Evolutionary conservation across 495 filamentous ascomycete genomes (phyloP).

Genomic region (Podospora sp.): DNA sequence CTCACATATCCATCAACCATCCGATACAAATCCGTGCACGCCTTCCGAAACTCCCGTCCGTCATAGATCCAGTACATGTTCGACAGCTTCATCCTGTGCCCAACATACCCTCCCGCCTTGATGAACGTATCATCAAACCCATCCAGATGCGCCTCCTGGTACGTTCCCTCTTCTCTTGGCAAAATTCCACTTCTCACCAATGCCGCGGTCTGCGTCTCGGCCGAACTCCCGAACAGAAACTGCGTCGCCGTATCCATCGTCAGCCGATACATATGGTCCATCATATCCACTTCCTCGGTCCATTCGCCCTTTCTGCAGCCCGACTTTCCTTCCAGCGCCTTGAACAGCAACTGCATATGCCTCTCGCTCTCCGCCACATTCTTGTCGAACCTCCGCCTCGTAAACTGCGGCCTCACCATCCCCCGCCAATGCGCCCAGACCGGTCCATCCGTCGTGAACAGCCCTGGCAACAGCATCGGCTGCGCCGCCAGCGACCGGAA

Average conservation of each 20-base stretch:
- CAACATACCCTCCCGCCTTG: constrained; percentile 14
- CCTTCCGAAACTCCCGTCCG: constrained; percentile 9
- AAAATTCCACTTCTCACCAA: not conserved
- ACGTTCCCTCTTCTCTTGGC: not conserved
- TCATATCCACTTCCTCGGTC: constrained; percentile 6
- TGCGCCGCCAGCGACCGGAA: constrained; percentile 9
- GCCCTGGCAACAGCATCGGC: constrained; percentile 13
- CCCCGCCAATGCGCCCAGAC: constrained; percentile 19
- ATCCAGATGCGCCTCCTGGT: constrained; percentile 9
- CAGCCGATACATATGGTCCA: constrained; percentile 16
- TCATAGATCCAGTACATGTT: constrained; percentile 21
- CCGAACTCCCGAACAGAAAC: constrained; percentile 18
- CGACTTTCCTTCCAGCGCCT: not conserved
- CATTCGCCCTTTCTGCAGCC: not conserved
- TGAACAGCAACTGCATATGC: constrained; percentile 14
- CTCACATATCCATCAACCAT: constrained; percentile 15
- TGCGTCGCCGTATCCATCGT: constrained; percentile 21
- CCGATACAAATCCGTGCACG: constrained; percentile 18
- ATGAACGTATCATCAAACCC: constrained; percentile 18
- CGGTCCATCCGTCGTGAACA: constrained; percentile 16
- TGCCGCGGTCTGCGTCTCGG: constrained; percentile 16
- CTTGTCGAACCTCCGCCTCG: constrained; percentile 7
- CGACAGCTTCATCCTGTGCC: constrained; percentile 18
- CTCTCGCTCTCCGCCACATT: constrained; percentile 17
- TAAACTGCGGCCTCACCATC: constrained; percentile 19